Conservation (phyloP, 306 rosid genomes). For the Fragaria vesca region DNA sequence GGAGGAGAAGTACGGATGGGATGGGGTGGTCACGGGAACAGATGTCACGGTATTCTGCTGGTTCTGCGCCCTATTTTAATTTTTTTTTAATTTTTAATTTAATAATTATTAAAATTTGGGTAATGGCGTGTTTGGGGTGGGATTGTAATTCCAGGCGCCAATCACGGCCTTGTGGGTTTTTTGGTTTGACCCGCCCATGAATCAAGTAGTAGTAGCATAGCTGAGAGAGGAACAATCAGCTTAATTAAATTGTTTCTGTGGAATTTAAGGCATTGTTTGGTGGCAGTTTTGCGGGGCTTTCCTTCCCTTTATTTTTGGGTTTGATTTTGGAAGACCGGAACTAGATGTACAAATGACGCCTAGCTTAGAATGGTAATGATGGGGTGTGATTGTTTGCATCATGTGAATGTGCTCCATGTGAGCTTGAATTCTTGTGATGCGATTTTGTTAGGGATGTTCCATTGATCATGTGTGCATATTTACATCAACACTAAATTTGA, state of each 20-base stretch:
- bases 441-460: background rate
- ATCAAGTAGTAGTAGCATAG: conserved; percentile 21
- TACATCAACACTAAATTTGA: background rate
- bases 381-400: conserved; percentile 10
- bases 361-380: conserved; percentile 15
- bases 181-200: conserved; percentile 40
- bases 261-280: conserved; percentile 20
- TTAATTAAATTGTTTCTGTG: conserved; percentile 12
- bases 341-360: conserved; percentile 22
- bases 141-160: conserved; percentile 61
- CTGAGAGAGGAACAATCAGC: background rate
- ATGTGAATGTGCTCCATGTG: conserved; percentile 44
- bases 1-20: conserved; percentile 27
- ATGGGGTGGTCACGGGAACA: conserved; percentile 22
- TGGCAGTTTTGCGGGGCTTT: conserved; percentile 15
- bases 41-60: conserved; percentile 27
- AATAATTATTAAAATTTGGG: background rate
- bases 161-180: conserved; percentile 50
- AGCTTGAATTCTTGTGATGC: conserved; percentile 1
- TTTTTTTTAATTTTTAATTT: background rate
- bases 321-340: background rate
- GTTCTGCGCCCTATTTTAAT: conserved; percentile 9
- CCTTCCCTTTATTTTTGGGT: background rate
- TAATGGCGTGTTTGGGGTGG: conserved; percentile 35
- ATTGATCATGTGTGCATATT: background rate